These are phyloP conservation scores for Crucibulum laeve DNA, from an alignment of 768 basidiomycete species.

Conservation along the genomic window DNA sequence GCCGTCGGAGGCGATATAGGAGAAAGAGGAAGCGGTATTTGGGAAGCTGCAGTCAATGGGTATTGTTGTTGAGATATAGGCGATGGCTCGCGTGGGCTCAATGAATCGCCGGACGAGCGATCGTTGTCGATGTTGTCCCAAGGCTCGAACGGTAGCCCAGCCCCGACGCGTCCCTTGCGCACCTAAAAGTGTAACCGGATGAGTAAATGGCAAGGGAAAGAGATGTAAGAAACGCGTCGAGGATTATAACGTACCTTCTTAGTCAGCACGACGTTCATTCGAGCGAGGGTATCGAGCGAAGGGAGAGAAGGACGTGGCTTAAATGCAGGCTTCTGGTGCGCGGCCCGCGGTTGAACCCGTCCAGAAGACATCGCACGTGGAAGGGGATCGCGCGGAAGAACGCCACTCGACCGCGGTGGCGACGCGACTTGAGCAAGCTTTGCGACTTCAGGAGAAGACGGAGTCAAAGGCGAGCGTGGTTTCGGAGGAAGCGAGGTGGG, in stretches of 20 bases:
- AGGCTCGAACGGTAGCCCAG: slow-evolving; percentile 47
- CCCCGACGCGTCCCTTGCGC: slow-evolving; percentile 49
- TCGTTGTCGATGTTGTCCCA: slow-evolving; percentile 40
- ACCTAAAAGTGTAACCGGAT: slow-evolving; percentile 24
- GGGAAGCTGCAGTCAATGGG: not conserved
- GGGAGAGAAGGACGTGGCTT: slow-evolving; percentile 46
- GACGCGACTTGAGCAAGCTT: slow-evolving; percentile 4
- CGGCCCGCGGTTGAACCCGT: slow-evolving; percentile 24
- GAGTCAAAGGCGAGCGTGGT: slow-evolving; percentile 24
- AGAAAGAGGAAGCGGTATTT: not conserved
- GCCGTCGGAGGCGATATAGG: not conserved
- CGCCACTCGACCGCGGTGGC: slow-evolving; percentile 2
- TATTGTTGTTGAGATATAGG: too few species aligned
- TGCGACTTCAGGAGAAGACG: slow-evolving; percentile 8
- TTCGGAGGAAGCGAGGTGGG: slow-evolving; percentile 13
- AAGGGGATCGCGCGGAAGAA: slow-evolving; percentile 6
- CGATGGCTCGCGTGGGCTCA: too few species aligned
- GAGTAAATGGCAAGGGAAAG: slow-evolving; percentile 3
- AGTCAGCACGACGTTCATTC: slow-evolving; percentile 41
- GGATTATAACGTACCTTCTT: slow-evolving; percentile 33
- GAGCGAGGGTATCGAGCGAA: slow-evolving; percentile 42
- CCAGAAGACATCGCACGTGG: slow-evolving; percentile 9
- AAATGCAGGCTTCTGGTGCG: slow-evolving; percentile 45
- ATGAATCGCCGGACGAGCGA: too few species aligned
- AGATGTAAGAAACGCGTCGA: slow-evolving; percentile 3